Evolutionary conservation across 2,329 filamentous ascomycete species (phyloP), one percentile per base, ranked within the genome.

Genomic region (Xylariomycetidae sp.): DNA sequence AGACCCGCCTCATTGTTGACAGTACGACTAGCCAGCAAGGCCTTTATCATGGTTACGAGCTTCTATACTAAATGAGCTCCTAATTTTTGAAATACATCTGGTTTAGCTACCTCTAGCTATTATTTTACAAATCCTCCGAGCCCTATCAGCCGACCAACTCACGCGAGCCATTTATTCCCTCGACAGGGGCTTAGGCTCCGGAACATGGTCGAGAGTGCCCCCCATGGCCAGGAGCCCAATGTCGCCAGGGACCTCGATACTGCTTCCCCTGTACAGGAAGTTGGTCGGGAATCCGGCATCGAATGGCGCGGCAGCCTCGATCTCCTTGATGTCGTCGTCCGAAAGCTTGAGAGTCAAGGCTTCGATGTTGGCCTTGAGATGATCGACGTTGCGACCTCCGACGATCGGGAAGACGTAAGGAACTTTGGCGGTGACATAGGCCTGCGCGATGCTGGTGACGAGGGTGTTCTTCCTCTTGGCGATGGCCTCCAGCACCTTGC

Each of bases 321-420:
- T 67, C 39, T 71, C 64, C 20, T 70, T 61, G 26, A 82, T 71
- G 29, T 81, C 70, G 40, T 73, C 59, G 1, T 58, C 44, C 0
- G 63, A 64, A n/a, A 80, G 58, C 37, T 63, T 58, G 38, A 79
- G 56, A 13, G 59, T 59, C 16, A 80, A 53, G 1, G 71, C 68
- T 40, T 71, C 61, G 44, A 79, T 72, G 47, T 76, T 79, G 33
- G 61, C 63, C 38, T 72, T 63, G 6, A 80, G 51, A 49, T 80
- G 74, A 45, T 74, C 67, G 19, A 78, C 52, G 44, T 74, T 79
- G 5, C 74, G 60, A 0, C 70, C 71, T 2, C 75, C 76, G 3
- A 77, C 61, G 25, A 80, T 67, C 0, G 77, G 76, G 45, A 77
- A 76, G 3, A 78, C 66, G 46, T 76, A 66, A 2, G 72, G 67